These are phyloP conservation scores for Emmonsiellopsis sp. DNA, from an alignment of 2,329 filamentous ascomycete species.

Conservation along the genomic window DNA sequence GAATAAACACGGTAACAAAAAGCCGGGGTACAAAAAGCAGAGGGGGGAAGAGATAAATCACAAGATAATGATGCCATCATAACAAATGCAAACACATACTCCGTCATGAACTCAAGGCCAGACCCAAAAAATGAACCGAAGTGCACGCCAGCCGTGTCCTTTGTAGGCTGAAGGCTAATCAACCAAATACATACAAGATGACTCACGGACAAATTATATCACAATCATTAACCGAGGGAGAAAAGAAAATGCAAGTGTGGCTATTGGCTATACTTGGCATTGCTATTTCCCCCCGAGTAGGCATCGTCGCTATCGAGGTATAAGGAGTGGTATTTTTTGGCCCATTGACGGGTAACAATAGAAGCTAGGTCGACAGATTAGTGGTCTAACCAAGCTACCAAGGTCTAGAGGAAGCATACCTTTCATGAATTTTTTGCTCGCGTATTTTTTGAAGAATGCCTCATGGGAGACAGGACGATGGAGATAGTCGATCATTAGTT, in stretches of 20 bases:
- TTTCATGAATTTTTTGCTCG: constrained; percentile 98
- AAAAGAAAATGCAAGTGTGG: constrained; percentile 8
- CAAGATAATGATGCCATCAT: constrained; percentile 28
- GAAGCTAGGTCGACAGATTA: constrained; percentile 54
- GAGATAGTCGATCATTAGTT: constrained; percentile 94
- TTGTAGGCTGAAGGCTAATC: constrained; percentile 1
- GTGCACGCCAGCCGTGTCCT: constrained; percentile 9
- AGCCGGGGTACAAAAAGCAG: constrained; percentile 14
- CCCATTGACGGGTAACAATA: constrained; percentile 85
- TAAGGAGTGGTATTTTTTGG: constrained; percentile 59
- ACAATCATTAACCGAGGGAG: background rate
- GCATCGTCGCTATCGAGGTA: constrained; percentile 22
- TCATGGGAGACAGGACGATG: constrained; percentile 84
- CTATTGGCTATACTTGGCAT: constrained; percentile 25
- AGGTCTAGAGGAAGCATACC: constrained; percentile 48
- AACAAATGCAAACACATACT: constrained; percentile 26
- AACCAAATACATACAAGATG: constrained; percentile 4
- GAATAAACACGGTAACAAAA: constrained; percentile 13
- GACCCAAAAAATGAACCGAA: constrained; percentile 13
- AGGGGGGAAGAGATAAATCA: constrained; percentile 26
- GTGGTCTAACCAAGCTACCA: background rate
- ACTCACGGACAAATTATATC: constrained; percentile 1
- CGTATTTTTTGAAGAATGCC: constrained; percentile 99
- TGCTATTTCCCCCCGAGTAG: constrained; percentile 23
- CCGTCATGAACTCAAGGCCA: constrained; percentile 11